phyloP scores from a whole-genome alignment of 164 flowering plant genomes.

The Protea cynaroides region DNA sequence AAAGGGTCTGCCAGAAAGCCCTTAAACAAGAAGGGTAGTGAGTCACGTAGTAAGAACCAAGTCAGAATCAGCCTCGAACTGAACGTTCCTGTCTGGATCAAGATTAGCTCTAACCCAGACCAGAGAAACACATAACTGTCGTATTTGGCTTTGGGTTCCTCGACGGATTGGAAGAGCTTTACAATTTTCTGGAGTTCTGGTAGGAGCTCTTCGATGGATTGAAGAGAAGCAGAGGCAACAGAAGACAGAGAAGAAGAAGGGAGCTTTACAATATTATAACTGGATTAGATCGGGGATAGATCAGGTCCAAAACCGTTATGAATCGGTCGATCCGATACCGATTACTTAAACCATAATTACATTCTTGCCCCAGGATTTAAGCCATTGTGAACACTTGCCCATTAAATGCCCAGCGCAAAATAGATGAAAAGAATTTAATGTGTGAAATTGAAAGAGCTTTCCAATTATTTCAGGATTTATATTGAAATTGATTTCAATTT shows the following conservation, averaged over 20 bases:
- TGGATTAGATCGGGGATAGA: too few species aligned
- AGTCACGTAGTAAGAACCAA: constrained; percentile 86
- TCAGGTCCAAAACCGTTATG: too few species aligned
- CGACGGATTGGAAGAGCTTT: constrained; percentile 73
- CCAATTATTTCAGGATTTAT: too few species aligned
- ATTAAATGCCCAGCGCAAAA: too few species aligned
- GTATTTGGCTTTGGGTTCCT: constrained; percentile 76
- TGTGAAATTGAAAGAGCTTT: too few species aligned
- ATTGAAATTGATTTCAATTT: too few species aligned
- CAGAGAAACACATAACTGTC: constrained; percentile 95
- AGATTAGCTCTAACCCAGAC: constrained; percentile 90
- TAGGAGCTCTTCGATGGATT: constrained; percentile 62
- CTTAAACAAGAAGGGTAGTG: constrained; percentile 85
- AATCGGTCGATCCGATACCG: too few species aligned
- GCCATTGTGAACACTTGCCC: too few species aligned
- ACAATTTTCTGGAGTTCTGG: constrained; percentile 77
- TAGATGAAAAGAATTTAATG: too few species aligned
- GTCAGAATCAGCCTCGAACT: constrained; percentile 89
- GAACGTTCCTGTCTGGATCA: constrained; percentile 50
- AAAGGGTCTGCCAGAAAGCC: constrained; percentile 69
- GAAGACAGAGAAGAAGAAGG: constrained; percentile 6
- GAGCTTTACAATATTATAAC: too few species aligned
- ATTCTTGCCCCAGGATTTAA: too few species aligned
- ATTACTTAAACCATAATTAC: too few species aligned
- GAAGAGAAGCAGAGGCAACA: constrained; percentile 25